Evolutionary conservation across 176 grass and related monocot species (phyloP).

Genomic region (Tillandsia fasciculata): DNA sequence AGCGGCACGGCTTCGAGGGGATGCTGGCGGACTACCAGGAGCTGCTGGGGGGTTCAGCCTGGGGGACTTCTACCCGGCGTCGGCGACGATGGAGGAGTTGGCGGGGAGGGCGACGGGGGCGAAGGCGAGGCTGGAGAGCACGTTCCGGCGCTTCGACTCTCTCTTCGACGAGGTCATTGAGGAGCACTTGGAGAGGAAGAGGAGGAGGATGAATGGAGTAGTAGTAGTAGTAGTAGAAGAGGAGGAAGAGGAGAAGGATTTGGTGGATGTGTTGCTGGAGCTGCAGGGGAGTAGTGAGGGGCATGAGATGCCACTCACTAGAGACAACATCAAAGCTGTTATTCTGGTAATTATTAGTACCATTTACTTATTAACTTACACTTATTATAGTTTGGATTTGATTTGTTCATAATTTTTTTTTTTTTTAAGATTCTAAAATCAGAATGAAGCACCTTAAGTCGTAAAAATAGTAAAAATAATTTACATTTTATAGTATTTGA

Average conservation of each 20-base stretch:
- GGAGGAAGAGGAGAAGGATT: neutral
- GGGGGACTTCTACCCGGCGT: constrained; percentile 45
- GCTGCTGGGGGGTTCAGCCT: constrained; percentile 45
- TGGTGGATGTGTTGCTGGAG: constrained; percentile 28
- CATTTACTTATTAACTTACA: neutral
- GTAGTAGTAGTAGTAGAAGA: neutral
- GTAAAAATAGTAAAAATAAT: no score
- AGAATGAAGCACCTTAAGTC: no score
- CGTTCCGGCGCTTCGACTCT: neutral
- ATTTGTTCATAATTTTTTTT: no score
- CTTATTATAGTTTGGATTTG: neutral
- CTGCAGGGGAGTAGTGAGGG: constrained; percentile 20
- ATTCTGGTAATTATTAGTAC: neutral
- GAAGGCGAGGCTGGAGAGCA: neutral
- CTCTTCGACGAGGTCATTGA: constrained; percentile 23
- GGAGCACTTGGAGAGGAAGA: constrained; percentile 3
- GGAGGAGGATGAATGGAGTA: neutral
- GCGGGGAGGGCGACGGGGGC: constrained; percentile 20
- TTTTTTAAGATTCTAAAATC: no score
- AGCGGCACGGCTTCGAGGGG: constrained; percentile 22
- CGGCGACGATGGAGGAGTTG: neutral
- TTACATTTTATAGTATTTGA: no score
- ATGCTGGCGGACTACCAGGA: constrained; percentile 23
- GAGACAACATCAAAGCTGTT: neutral
- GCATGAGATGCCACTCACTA: constrained; percentile 13